Base-by-base conservation (phyloP, 2,329 filamentous ascomycete species). In the Dryadomyces quercivorus region DNA sequence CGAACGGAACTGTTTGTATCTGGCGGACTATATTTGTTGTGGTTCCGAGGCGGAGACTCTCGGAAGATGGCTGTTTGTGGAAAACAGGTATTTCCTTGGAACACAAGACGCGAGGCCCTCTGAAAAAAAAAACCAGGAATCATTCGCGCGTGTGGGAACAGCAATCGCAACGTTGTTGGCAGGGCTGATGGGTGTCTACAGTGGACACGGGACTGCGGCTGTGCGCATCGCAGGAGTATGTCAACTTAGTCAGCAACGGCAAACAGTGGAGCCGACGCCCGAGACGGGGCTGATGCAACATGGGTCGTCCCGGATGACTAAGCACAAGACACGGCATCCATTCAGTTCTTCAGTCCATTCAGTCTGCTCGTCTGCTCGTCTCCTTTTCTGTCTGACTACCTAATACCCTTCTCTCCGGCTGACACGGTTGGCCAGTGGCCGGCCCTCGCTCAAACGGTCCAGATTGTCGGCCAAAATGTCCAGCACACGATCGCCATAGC, bases 391-490 rank as follows among this genome's bases (percentile, higher is more conserved):
- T n/a, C n/a, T n/a, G n/a, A n/a, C n/a, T n/a, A n/a, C n/a, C 59
- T 43, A 62, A 42, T 62, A 62, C 0, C 61, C 61, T 5, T 61
- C 59, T 8, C 45, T 54, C 15, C 59, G 54, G 54, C 53, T 61
- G 16, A 62, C 59, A 13, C 42, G 49, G 52, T 62, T 63, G 5
- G 53, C 54, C 40, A 63, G 57, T 7, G 51, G 54, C 45, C 54
- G 55, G 6, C 53, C 58, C 21, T 59, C 55, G 53, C 42, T 50
- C 21, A 63, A 47, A 10, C 59, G 59, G 13, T 53, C 51, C 44
- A 77, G 55, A 46, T 77, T 77, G 38, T 65, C 52, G 48, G 67
- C 64, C 50, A 76, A 55, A 6, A 77, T 73, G 5, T 65, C 69
- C 55, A 74, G 60, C 18, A 75, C 61, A 3, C 75, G 63, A 16